Evolutionary conservation across 805 yeast species (phyloP).

Genomic region (Candida qinlingensis): DNA sequence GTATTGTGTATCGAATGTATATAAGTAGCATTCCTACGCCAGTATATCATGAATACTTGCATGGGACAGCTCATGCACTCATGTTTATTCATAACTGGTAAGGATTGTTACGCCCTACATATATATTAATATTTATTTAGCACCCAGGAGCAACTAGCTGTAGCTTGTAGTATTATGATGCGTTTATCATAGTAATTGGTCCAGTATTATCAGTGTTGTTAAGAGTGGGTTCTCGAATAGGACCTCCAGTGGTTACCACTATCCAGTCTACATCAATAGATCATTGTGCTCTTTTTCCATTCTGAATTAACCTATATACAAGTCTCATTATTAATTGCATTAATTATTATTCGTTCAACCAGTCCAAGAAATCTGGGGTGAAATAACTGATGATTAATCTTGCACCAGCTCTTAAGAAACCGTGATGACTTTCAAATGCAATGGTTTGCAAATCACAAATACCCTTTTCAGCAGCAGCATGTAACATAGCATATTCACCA

Average conservation of each 20-base stretch:
- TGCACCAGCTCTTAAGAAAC: conserved; percentile 94
- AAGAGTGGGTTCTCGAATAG: too few species aligned
- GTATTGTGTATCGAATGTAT: too few species aligned
- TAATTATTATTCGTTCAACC: conserved; percentile 53
- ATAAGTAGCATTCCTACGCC: too few species aligned
- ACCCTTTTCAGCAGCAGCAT: conserved; percentile 97
- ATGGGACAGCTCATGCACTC: too few species aligned
- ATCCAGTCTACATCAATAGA: neutral
- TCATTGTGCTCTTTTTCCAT: neutral
- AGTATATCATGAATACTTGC: too few species aligned
- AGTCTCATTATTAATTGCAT: neutral
- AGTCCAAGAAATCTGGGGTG: conserved; percentile 92
- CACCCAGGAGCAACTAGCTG: neutral
- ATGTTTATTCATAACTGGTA: too few species aligned
- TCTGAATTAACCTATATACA: neutral
- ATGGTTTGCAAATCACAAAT: conserved; percentile 73
- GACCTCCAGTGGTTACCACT: neutral
- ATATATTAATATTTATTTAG: neutral
- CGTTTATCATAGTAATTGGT: too few species aligned
- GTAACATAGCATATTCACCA: conserved; percentile 97
- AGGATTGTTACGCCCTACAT: too few species aligned
- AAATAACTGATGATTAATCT: conserved; percentile 85
- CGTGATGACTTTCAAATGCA: conserved; percentile 84
- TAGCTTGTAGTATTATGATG: too few species aligned
- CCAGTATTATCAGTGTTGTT: too few species aligned